These are phyloP conservation scores for Trapa bicornis DNA, from an alignment of 345 rosid species.

Conservation along the genomic window DNA sequence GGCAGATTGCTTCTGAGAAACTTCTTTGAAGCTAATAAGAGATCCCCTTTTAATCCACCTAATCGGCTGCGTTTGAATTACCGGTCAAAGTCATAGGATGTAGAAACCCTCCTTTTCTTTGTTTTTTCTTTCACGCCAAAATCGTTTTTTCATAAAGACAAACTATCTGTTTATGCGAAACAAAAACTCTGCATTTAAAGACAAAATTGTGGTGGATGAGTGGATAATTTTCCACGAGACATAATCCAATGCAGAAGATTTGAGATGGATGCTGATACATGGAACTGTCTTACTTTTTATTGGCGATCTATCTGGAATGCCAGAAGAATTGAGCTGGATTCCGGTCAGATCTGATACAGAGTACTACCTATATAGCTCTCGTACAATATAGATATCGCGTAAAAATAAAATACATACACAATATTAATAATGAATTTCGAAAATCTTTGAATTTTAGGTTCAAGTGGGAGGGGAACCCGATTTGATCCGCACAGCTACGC, in stretches of 20 bases:
- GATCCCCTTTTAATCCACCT: too few species aligned
- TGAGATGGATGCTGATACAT: neutral
- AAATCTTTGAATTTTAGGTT: neutral
- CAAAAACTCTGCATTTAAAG: neutral
- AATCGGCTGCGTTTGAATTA: too few species aligned
- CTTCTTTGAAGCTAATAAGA: too few species aligned
- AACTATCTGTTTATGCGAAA: neutral
- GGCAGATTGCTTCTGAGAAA: too few species aligned
- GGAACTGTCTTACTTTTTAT: neutral
- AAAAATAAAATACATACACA: neutral
- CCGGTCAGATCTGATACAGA: neutral
- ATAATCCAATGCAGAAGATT: neutral
- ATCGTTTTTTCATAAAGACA: neutral
- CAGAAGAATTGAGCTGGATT: neutral
- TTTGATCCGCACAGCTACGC: conserved; percentile 1
- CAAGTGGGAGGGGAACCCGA: neutral
- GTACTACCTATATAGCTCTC: neutral
- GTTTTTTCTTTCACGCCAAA: neutral
- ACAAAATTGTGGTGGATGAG: neutral
- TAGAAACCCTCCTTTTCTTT: neutral
- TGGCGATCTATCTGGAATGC: neutral
- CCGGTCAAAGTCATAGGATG: too few species aligned
- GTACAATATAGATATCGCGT: neutral
- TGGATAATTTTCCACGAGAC: neutral
- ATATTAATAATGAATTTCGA: neutral